Evolutionary conservation across 495 filamentous ascomycete genomes (phyloP).

Genomic region (Aspergillus homomorphus): DNA sequence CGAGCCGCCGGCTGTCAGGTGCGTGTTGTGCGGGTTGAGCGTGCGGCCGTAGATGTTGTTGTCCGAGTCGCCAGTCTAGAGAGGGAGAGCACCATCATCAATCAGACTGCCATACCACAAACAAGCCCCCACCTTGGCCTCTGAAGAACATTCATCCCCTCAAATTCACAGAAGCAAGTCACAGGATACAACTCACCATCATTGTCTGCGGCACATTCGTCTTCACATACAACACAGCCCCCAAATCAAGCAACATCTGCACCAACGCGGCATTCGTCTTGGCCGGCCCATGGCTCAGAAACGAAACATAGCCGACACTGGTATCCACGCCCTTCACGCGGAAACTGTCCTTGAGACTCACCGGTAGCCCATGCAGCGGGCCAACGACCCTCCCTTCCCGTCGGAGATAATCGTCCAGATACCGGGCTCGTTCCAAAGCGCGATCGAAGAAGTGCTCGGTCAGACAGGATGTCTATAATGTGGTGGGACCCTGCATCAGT

Average conservation of each 20-base stretch:
- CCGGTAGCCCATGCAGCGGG: conserved; percentile 60
- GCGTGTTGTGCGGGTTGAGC: conserved; percentile 53
- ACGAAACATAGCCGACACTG: conserved; percentile 39
- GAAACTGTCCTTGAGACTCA: conserved; percentile 63
- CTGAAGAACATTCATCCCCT: no score
- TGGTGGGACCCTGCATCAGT: not conserved
- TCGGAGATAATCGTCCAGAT: conserved; percentile 43
- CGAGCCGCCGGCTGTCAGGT: conserved; percentile 54
- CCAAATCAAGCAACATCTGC: conserved; percentile 28
- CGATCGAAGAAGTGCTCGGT: conserved; percentile 41
- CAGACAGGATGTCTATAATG: conserved; percentile 34
- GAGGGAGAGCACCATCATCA: conserved; percentile 30
- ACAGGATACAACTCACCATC: not conserved
- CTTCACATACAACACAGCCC: conserved; percentile 57
- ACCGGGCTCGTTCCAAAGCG: conserved; percentile 35
- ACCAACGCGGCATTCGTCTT: conserved; percentile 41
- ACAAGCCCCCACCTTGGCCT: no score
- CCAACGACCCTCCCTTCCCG: conserved; percentile 46
- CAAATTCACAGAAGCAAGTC: not conserved
- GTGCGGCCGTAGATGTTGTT: conserved; percentile 45
- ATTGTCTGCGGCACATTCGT: conserved; percentile 54
- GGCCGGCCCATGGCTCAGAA: conserved; percentile 46
- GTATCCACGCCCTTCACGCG: conserved; percentile 46
- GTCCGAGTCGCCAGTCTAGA: conserved; percentile 42
- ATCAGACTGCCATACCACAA: no score